Evolutionary conservation across 2,329 filamentous ascomycete genomes (phyloP).

Genomic region (Pseudogymnoascus sp.): DNA sequence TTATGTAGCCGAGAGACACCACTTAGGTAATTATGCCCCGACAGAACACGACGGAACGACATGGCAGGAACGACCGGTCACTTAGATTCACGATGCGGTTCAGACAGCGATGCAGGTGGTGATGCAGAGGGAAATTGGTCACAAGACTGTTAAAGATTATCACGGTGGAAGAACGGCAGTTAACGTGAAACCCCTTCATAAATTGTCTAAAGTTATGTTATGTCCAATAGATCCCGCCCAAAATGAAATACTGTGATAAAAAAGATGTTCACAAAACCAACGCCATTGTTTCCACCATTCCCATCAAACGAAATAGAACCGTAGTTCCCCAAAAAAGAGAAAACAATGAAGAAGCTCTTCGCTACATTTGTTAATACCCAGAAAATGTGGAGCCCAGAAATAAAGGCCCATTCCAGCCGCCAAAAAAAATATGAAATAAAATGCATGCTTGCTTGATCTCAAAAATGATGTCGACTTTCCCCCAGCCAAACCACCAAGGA

Average conservation of each 20-base stretch:
- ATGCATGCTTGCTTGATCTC: not conserved
- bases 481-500: not conserved
- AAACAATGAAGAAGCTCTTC: not conserved
- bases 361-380: slow-evolving; percentile 1
- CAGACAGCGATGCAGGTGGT: not conserved
- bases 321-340: not conserved
- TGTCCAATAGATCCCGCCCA: not conserved
- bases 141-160: not conserved
- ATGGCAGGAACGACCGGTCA: not conserved
- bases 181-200: not conserved
- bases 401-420: not conserved
- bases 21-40: not conserved
- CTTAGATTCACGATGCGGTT: not conserved
- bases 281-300: slow-evolving; percentile 1
- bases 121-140: not conserved
- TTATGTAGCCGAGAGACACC: not conserved
- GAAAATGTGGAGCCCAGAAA: not conserved
- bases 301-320: not conserved
- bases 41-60: not conserved
- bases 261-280: not conserved
- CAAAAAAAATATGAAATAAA: not conserved
- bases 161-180: not conserved
- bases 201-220: slow-evolving; percentile 2
- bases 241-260: not conserved
- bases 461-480: not conserved